These are phyloP conservation scores for Umbelopsis sp. DNA, from an alignment of 192 early-diverging fungal species.

Conservation along the genomic window DNA sequence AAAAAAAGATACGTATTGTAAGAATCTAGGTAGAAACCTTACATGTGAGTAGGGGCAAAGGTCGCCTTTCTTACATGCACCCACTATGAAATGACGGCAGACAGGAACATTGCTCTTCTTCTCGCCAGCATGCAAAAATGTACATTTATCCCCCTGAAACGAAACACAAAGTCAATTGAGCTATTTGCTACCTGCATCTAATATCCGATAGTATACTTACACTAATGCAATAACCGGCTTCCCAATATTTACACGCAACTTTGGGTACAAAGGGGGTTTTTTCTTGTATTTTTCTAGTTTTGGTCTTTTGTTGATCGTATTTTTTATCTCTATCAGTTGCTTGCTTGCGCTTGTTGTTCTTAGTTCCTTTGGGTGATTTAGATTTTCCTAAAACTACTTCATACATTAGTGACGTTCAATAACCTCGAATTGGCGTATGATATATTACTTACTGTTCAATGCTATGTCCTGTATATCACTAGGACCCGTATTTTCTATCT, in stretches of 20 bases:
- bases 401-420: too few relatives aligned
- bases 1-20: neutral
- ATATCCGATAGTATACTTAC: neutral
- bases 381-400: too few relatives aligned
- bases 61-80: neutral
- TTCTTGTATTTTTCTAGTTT: neutral
- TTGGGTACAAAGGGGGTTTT: neutral
- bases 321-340: neutral
- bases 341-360: neutral
- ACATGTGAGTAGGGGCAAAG: slow-evolving; percentile 14
- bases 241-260: neutral
- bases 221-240: neutral
- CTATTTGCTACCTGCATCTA: neutral
- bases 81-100: neutral
- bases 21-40: neutral
- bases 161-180: neutral
- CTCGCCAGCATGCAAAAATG: slow-evolving; percentile 7
- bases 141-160: slow-evolving; percentile 4
- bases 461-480: too few relatives aligned
- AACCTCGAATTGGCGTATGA: neutral
- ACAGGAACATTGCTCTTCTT: neutral
- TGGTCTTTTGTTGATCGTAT: neutral
- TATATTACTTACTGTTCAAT: too few relatives aligned
- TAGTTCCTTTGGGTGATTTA: neutral
- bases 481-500: neutral